A percentile compares a stretch with the other conserved stretches of the same genome.
These are phyloP conservation scores for Pichia sp. DNA, from an alignment of 1,139 yeast genomes.

Conservation along the genomic window DNA sequence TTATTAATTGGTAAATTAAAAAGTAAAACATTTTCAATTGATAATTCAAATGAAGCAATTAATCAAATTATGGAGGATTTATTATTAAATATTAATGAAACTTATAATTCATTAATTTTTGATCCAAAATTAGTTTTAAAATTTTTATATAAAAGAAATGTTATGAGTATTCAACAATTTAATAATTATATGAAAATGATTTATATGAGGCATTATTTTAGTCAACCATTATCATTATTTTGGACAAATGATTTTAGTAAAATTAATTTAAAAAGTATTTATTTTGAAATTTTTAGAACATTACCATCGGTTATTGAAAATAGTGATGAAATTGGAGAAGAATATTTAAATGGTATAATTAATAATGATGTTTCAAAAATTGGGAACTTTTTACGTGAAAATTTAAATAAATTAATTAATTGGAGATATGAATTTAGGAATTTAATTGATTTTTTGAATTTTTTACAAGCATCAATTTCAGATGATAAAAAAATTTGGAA, in stretches of 20 bases:
- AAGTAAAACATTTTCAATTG: constrained; percentile 32
- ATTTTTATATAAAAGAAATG: constrained; percentile 21
- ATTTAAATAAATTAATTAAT: constrained; percentile 24
- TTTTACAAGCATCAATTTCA: constrained; percentile 22
- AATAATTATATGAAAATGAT: constrained; percentile 57
- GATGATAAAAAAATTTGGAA: constrained; percentile 23
- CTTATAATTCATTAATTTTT: constrained; percentile 28
- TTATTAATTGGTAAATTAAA: constrained; percentile 20
- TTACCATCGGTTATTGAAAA: constrained; percentile 41
- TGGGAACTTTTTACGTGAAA: constrained; percentile 21
- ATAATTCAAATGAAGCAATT: constrained; percentile 40
- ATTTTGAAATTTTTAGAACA: constrained; percentile 36
- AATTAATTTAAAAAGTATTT: constrained; percentile 29
- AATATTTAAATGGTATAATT: constrained; percentile 15
- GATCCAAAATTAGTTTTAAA: constrained; percentile 26
- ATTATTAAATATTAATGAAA: constrained; percentile 31
- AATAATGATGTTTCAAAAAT: constrained; percentile 17
- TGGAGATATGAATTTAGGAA: constrained; percentile 27
- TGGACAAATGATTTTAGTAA: constrained; percentile 33
- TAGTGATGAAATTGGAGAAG: constrained; percentile 12
- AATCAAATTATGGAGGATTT: constrained; percentile 32
- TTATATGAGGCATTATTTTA: constrained; percentile 66
- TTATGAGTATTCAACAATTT: constrained; percentile 29
- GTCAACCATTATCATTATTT: constrained; percentile 54
- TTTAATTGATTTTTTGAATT: constrained; percentile 26